phyloP scores from a whole-genome alignment of 129 eudicot genomes.

The Flaveria ramosissima region DNA sequence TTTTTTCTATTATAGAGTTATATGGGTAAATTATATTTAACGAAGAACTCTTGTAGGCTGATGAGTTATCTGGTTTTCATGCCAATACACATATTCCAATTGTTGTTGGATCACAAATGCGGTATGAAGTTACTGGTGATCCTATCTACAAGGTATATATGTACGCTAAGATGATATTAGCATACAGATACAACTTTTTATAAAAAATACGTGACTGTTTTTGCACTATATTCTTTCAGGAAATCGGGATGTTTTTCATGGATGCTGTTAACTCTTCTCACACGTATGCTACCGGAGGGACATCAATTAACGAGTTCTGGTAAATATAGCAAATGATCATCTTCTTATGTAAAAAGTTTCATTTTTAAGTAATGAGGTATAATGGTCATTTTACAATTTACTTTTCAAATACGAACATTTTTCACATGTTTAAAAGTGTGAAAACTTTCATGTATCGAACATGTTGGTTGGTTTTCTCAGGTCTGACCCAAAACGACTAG shows the following conservation, averaged over 20 bases:
- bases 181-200: not conserved
- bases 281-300: slow-evolving; percentile 89
- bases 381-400: not conserved
- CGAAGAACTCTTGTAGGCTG: slow-evolving; percentile 52
- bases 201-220: not conserved
- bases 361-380: not conserved
- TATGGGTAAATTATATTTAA: not conserved
- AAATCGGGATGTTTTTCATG: slow-evolving; percentile 82
- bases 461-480: slow-evolving; percentile 36
- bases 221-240: slow-evolving; percentile 43
- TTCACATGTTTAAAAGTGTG: not conserved
- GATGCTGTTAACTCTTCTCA: slow-evolving; percentile 80
- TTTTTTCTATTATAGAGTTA: no score
- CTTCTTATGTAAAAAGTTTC: not conserved
- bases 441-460: not conserved
- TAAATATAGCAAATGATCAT: slow-evolving; percentile 29
- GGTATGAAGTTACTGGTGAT: slow-evolving; percentile 89
- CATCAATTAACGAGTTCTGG: slow-evolving; percentile 80
- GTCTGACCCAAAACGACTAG: slow-evolving; percentile 83
- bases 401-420: not conserved
- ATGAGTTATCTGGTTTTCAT: slow-evolving; percentile 80
- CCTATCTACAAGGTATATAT: slow-evolving; percentile 70
- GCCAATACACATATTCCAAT: slow-evolving; percentile 91
- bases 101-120: slow-evolving; percentile 86
- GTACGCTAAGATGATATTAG: not conserved